Percentiles rank a stretch among this genome's conserved stretches.
These are phyloP conservation scores for Ophiocytium majus DNA, from an alignment of 352 stramenopile genomes.

Conservation along the genomic window DNA sequence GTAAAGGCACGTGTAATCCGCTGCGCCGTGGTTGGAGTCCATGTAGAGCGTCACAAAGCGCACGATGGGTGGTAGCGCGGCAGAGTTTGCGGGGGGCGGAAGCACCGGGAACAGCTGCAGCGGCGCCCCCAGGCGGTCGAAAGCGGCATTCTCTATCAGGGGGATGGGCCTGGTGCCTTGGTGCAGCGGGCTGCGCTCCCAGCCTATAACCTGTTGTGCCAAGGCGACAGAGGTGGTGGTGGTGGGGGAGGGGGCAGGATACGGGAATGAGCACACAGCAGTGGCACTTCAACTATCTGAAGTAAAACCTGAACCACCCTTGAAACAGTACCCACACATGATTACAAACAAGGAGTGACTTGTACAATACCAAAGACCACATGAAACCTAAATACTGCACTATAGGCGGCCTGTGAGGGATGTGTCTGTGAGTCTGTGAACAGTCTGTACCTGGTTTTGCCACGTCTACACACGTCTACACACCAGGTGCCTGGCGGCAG, in stretches of 20 bases:
- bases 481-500: too few species aligned
- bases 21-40: background rate
- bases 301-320: too few species aligned
- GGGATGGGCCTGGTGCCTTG: background rate
- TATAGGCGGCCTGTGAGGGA: too few species aligned
- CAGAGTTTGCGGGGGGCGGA: background rate
- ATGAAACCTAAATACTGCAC: background rate
- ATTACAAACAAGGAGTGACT: too few species aligned
- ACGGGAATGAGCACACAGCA: background rate
- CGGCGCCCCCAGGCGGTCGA: background rate
- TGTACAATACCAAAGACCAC: background rate
- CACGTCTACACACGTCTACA: too few species aligned
- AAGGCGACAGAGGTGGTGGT: background rate
- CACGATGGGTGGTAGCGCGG: background rate
- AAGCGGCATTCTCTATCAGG: background rate
- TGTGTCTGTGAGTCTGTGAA: too few species aligned
- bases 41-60: background rate
- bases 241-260: background rate
- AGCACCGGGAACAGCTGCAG: background rate
- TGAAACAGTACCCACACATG: too few species aligned
- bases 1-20: background rate
- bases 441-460: too few species aligned
- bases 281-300: background rate
- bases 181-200: background rate
- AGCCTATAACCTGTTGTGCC: background rate